Base-by-base conservation (phyloP, 331 rosid species). In the Erythrophleum ivorense region DNA sequence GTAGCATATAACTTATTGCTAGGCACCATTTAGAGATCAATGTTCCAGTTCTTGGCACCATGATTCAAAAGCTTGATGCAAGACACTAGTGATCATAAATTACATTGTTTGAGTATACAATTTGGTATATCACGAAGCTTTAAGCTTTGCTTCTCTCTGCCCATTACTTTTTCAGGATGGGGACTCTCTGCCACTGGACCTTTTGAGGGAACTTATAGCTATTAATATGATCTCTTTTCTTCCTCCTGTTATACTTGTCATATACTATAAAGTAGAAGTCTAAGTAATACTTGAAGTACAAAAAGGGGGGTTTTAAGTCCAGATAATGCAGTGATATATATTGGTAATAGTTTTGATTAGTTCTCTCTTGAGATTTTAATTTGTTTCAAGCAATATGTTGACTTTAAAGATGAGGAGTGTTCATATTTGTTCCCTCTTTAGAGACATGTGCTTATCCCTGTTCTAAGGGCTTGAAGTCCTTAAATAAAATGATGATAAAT, bases 371-470 rank as follows among this genome's bases (percentile, higher is more conserved):
- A 16, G 21, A 65, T 58, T 12, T 10, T n/a, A 59, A 54, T 73
- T 36, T 54, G 66, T 52, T 50, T 9, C 11, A 38, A 63, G 15
- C 12, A 13, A 3, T 29, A 63, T 75, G 10, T 43, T 21, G 33
- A 21, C 57, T 14, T 58, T 19, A 31, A 75, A 43, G 54, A 21
- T 58, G 19, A 2, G 24, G 49, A 55, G 41, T 6, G 59, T 29
- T 16, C 18, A 33, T 4, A 3, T 58, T 31, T 49, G 3, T 21
- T 31, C 24, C 59, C 10, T 24, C 48, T 68, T 38, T 67, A 45
- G 78, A 76, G 46, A 65, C 24, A 55, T 57, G 9, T 57, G 18
- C 50, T 57, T 7, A n/a, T 71, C 49, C 33, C 77, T 41, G 9
- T 33, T 43, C 49, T 18, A 59, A 43, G 54, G 4, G 36, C 34